A percentile compares a stretch with the other conserved stretches of the same genome.
These are phyloP conservation scores for Bipolaris bicolor DNA, from an alignment of 2,329 filamentous ascomycete species.

Conservation along the genomic window DNA sequence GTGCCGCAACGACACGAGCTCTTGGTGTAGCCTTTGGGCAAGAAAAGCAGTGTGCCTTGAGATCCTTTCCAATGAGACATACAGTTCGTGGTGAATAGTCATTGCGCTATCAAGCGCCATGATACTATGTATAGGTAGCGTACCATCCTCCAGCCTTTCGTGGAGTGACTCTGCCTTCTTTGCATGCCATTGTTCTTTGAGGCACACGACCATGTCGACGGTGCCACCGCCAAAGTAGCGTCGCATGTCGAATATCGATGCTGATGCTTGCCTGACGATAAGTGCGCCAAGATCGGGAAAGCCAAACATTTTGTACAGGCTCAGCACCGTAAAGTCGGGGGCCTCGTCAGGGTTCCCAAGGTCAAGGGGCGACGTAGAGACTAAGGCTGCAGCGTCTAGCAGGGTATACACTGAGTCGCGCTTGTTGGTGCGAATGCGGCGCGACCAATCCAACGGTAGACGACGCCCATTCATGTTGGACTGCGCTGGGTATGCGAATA, in stretches of 20 bases:
- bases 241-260: conserved; percentile 67
- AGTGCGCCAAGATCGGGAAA: conserved; percentile 90
- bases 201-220: conserved; percentile 82
- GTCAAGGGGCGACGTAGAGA: conserved; percentile 77
- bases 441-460: conserved; percentile 73
- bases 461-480: conserved; percentile 89
- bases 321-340: conserved; percentile 86
- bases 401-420: conserved; percentile 65
- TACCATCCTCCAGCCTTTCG: conserved; percentile 87
- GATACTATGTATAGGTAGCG: conserved; percentile 88
- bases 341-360: conserved; percentile 65
- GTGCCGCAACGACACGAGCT: conserved; percentile 68
- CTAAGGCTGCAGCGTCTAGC: conserved; percentile 82
- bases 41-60: conserved; percentile 74
- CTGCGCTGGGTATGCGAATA: conserved; percentile 87
- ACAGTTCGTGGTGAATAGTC: conserved; percentile 70
- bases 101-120: conserved; percentile 80
- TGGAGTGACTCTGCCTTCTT: conserved; percentile 75
- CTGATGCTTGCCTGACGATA: conserved; percentile 76
- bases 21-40: conserved; percentile 62
- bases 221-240: conserved; percentile 94
- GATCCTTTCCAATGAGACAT: conserved; percentile 71
- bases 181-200: conserved; percentile 83
- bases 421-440: conserved; percentile 52
- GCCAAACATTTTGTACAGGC: conserved; percentile 97